Evolutionary conservation across 2,329 filamentous ascomycete species (phyloP), one percentile per base, ranked within the genome.

Genomic region (Talaromyces sp.): DNA sequence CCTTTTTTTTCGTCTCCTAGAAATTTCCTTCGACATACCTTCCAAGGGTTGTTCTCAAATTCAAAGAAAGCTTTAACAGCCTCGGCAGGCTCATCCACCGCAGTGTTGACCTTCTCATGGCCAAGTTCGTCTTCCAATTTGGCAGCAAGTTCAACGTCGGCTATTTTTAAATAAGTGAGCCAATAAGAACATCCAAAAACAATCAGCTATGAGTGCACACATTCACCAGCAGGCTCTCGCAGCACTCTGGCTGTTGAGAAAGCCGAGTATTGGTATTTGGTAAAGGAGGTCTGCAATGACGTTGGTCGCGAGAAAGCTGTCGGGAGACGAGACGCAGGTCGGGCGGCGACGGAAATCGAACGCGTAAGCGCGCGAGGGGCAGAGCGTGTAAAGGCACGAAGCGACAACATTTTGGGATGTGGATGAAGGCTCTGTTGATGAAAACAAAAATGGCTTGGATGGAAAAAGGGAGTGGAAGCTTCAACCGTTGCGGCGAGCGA

Each of bases 41-140:
- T 83, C 77, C 92, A 99, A 46, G 88, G 84, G 71, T 88, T 88
- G 79, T 91, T 93, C 72, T 93, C 87, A 54, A 97, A 93, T 72
- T 93, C 87, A 54, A 97, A 79, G 79, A 95, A 97, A 73, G 95
- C 90, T 78, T 92, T 89, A 78, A 96, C 97, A 75, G 95, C 90
- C 79, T 91, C 88, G 75, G 97, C 85, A 74, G 88, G 90, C 64
- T 86, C 83, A 46, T 91, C 89, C 66, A 89, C 78, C 65, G 89
- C 84, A 70, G 90, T 88, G 77, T 92, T 87, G 71, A 93, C 88
- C 70, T 86, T 85, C 83, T 98, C 95, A 72, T 96, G 87, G 75
- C 86, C 80, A 66, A 96, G 82, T 81, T 96, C 93, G 72, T 86
- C 88, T 66, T 90, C 86, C 55, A 99, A 85, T 84, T 98, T 98